phyloP scores from a whole-genome alignment of 768 basidiomycete genomes.

The Podaxis sp. region DNA sequence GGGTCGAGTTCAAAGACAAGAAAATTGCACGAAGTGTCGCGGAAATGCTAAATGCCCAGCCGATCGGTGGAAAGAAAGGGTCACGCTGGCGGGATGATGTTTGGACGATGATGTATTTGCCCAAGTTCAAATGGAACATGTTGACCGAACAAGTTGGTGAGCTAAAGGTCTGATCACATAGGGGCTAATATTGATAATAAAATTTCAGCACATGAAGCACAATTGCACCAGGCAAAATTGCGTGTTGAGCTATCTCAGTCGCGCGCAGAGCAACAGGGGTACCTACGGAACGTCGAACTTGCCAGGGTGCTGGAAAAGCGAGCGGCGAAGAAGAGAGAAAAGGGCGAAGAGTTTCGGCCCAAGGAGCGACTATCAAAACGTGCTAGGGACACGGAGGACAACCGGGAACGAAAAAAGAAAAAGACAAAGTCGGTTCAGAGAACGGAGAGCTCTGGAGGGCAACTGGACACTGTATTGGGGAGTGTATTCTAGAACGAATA shows the following conservation, averaged over 20 bases:
- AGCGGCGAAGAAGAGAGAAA: constrained; percentile 61
- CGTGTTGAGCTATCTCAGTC: constrained; percentile 91
- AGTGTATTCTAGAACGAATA: constrained; percentile 45
- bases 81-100: constrained; percentile 93
- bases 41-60: constrained; percentile 93
- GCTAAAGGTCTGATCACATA: constrained; percentile 28
- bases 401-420: constrained; percentile 28
- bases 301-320: constrained; percentile 84
- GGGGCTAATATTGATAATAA: neutral
- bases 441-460: neutral
- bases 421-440: constrained; percentile 17
- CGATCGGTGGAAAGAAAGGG: constrained; percentile 92
- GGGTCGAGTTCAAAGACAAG: constrained; percentile 98
- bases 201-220: constrained; percentile 83
- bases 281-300: constrained; percentile 91
- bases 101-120: constrained; percentile 99
- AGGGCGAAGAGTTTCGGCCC: constrained; percentile 49
- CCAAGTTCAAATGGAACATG: constrained; percentile 99
- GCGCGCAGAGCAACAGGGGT: constrained; percentile 84
- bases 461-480: constrained; percentile 43
- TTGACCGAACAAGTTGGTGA: constrained; percentile 95
- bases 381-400: constrained; percentile 20
- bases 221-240: constrained; percentile 83
- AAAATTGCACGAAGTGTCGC: constrained; percentile 86
- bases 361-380: constrained; percentile 30